Base-by-base conservation (phyloP, 192 early-diverging fungal species). In the Coemansia sp. region DNA sequence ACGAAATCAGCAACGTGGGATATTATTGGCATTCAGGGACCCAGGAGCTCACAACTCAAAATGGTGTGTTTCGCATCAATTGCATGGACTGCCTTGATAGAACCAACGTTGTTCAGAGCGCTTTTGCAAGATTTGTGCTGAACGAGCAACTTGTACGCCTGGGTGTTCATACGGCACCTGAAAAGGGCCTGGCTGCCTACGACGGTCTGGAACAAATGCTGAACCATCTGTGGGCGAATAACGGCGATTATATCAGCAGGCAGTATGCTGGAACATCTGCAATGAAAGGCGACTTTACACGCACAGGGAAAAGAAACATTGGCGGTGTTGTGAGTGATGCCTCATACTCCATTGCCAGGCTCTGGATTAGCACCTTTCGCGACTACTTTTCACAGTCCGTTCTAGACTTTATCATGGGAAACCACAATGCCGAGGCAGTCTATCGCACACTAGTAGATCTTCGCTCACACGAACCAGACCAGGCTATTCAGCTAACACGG, bases 31-130 rank as follows among this genome's bases (percentile, higher is more conserved):
- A 53, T 32, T 59, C 74, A 11, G 72, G 54, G 9, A 63, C 39
- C 2, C 65, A 74, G n/a, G 41, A 38, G 32, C 61, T 72, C 53
- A 85, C 54, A 65, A 63, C 39, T 56, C 85, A 77, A 76, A 64
- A 50, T 25, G 90, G 87, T 8, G 87, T 86, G 7, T 87, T 89
- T 38, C 83, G 91, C 16, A 88, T 89, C 10, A 99, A 99, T 72
- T 99, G 96, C 79, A 96, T 99, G 90, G 97, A 99, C 85, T 99
- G 97, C 75, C 83, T 99, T 37, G 97, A 99, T 76, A 85, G 97
- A 7, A 99, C 97, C 39, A 98, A 99, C 62, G 95, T 99, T 5
- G 90, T 93, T 20, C 86, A 89, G 81, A 88, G 88, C 71, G 83
- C 91, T 2, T 69, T 92, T 64, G 89, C 85, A 1, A 80, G 90